Evolutionary conservation across 2,329 filamentous ascomycete genomes (phyloP), one percentile per base, ranked within the genome.

Genomic region (Diaporthe humulicola): DNA sequence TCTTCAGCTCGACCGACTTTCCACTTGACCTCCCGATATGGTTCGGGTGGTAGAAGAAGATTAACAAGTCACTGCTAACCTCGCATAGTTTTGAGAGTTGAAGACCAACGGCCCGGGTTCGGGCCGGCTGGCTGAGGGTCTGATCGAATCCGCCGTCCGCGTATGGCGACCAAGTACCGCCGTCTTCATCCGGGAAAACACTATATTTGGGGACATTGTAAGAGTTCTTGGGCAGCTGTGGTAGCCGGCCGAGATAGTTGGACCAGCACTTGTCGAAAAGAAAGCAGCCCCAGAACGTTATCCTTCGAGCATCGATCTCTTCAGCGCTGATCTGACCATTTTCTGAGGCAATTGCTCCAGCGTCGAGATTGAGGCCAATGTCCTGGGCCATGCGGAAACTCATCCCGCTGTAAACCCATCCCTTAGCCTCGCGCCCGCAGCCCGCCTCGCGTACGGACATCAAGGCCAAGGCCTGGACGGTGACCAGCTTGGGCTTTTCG

Each of bases 251-350:
- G 36, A 98, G 90, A 79, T 98, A 98, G 82, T 98, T 98, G 67
- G 96, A 98, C 96, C 96, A 98, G 83, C 95, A 98, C 88, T 98
- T 98, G 86, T 99, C 97, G 82, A 98, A 98, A n/a, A 98, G 85
- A 83, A 97, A 98, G 82, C 96, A 98, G 9, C 97, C 97, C 97
- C 97, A 98, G 81, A 98, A 98, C 0, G 97, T 98, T 56, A 98
- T 93, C 71, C 94, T 90, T 52, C 97, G 89, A 3, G 95, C 96
- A 84, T 99, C 97, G 52, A 97, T 90, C 82, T 98, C 96, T 61
- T 94, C 90, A 74, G 98, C 95, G 76, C 92, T 91, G 77, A 96
- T 88, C 38, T 87, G 84, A 69, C 89, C 87, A 74, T 86, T 88
- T 74, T 89, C 90, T 10, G 86, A 85, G 10, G 90, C 89, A 74